Evolutionary conservation across 371 early-diverging fungal genomes (phyloP).

Genomic region (Mucor velutinosus): DNA sequence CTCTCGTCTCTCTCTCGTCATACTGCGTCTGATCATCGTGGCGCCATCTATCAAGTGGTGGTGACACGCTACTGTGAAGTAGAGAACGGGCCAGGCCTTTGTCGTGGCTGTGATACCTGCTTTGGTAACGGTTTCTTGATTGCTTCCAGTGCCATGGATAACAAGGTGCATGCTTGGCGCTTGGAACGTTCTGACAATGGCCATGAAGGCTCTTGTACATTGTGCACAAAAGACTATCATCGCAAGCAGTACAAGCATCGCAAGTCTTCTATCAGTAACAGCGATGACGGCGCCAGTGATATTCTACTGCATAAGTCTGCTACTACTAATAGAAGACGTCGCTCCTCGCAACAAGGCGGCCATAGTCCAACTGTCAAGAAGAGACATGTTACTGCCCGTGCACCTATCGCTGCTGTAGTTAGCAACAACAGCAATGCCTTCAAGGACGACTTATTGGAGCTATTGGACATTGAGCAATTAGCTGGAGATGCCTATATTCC

Average conservation of each 20-base stretch:
- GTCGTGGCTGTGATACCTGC: conserved; percentile 33
- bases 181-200: conserved; percentile 22
- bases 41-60: conserved; percentile 29
- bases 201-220: conserved; percentile 19
- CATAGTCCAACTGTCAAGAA: conserved; percentile 4
- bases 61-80: conserved; percentile 37
- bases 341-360: background rate
- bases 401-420: background rate
- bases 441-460: conserved; percentile 11
- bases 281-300: conserved; percentile 5
- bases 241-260: conserved; percentile 33
- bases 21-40: conserved; percentile 19
- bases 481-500: conserved; percentile 20
- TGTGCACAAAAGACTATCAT: conserved; percentile 31
- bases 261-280: conserved; percentile 4
- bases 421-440: background rate
- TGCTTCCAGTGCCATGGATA: conserved; percentile 33
- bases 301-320: background rate
- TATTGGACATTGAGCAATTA: conserved; percentile 42
- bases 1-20: background rate
- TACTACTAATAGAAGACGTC: background rate
- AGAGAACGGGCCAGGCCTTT: conserved; percentile 29
- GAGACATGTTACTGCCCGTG: background rate
- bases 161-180: conserved; percentile 38
- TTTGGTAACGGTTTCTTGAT: conserved; percentile 39